Base-by-base conservation (phyloP, 2,329 filamentous ascomycete genomes). In the Apiospora sp. region DNA sequence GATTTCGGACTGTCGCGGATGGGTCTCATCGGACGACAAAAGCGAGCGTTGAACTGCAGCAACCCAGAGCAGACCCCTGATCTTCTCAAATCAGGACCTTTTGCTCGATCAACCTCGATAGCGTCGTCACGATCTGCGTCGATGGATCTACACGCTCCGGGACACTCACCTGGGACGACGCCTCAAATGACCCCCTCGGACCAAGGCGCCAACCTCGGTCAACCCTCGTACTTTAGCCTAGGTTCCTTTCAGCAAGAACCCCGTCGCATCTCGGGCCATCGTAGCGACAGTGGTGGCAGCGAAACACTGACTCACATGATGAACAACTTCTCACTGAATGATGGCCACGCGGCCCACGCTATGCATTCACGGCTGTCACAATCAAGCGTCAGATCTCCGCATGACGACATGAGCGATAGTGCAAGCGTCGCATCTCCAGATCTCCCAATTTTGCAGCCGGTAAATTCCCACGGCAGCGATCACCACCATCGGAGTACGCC, bases 1-100 rank as follows among this genome's bases (percentile, higher is more conserved):
- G 96, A 99, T 82, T 99, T 99, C 84, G 96, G 96, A 74, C 87
- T 99, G 37, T 99, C 96, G 16, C 92, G 96, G 41, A 98, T 99
- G 96, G 97, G 96, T 80, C 87, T 99, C 75, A 93, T 99, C 74
- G 96, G 96, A 73, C 93, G 96, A 78, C 96, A 99, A 83, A 98
- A 99, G 85, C 92, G 96, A 78, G 94, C 96, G 30, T 87, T 98
- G 68, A 96, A 92, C 80, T 92, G 89, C 84, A 89, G 88, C 80
- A 86, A 91, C 41, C 91, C 91, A 44, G 96, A 99, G 75, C 91
- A 92, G n/a, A 95, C 92, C 0, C 96, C 96, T 0, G 97, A 99
- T 84, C 86, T 99, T 16, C 88, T 98, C 61, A 98, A 97, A 80
- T 92, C 96, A 78, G 95, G 96, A 0, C 94, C 96, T 0, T 98